A percentile compares a stretch with the other conserved stretches of the same genome.
Evolutionary conservation across 306 rosid genomes (phyloP).

Genomic region (Malus sieversii): DNA sequence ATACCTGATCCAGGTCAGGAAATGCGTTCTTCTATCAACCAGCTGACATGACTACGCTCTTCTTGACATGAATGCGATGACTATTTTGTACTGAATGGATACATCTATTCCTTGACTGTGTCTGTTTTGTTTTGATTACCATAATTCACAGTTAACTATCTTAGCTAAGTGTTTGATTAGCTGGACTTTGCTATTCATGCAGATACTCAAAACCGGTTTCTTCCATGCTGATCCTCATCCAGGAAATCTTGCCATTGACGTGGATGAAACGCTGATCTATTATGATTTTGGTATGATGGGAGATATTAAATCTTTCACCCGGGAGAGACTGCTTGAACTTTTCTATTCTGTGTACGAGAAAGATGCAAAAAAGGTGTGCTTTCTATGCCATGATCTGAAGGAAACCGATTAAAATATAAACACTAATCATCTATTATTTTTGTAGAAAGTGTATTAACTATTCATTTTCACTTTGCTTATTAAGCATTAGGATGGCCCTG

Average conservation of each 20-base stretch:
- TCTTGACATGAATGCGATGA: conserved; percentile 12
- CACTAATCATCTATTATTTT: neutral
- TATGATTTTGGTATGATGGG: conserved; percentile 99
- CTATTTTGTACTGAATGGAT: neutral
- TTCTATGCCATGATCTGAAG: neutral
- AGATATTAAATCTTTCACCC: conserved; percentile 78
- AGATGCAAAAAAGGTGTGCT: conserved; percentile 77
- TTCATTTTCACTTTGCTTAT: neutral
- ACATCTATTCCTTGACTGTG: neutral
- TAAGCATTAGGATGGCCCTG: neutral
- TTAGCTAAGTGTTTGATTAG: conserved; percentile 1
- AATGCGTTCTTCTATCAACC: conserved; percentile 3
- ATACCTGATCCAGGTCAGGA: conserved; percentile 77
- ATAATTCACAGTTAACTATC: neutral
- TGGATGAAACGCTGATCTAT: conserved; percentile 72
- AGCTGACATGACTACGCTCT: neutral
- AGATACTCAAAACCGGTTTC: conserved; percentile 91
- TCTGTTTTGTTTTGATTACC: neutral
- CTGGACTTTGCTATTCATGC: conserved; percentile 19
- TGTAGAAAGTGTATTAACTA: neutral
- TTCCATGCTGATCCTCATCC: conserved; percentile 99
- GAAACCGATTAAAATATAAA: neutral
- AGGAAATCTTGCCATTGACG: conserved; percentile 84
- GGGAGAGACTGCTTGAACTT: conserved; percentile 82
- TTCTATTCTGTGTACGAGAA: conserved; percentile 81